phyloP scores from a whole-genome alignment of 495 filamentous ascomycete species.

The Aspergillus saccharolyticus region DNA sequence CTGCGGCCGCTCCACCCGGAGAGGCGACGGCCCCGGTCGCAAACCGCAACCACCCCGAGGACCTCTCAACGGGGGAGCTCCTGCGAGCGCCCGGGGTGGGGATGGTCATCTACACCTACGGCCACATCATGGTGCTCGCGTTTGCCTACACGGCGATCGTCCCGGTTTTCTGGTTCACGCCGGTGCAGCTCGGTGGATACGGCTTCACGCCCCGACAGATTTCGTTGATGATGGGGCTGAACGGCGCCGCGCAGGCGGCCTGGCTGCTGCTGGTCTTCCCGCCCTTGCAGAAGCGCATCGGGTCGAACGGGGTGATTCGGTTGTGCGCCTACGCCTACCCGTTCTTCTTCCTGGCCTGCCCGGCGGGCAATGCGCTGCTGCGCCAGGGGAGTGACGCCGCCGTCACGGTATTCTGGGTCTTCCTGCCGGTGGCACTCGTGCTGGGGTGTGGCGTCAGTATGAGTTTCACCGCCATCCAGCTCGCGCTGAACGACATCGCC shows the following conservation, averaged over 20 bases:
- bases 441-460: conserved; percentile 59
- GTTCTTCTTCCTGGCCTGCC: conserved; percentile 48
- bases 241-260: conserved; percentile 53
- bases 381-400: conserved; percentile 27
- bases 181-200: conserved; percentile 51
- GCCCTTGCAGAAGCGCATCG: conserved; percentile 49
- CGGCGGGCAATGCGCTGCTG: conserved; percentile 50
- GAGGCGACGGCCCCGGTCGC: neutral
- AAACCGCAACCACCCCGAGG: neutral
- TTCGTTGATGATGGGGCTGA: conserved; percentile 53
- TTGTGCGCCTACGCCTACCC: conserved; percentile 52
- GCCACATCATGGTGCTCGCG: conserved; percentile 56
- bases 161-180: conserved; percentile 60
- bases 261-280: conserved; percentile 66
- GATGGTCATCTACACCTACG: conserved; percentile 57
- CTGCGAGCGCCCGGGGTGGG: conserved; percentile 57
- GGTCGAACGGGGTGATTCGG: conserved; percentile 56
- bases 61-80: conserved; percentile 49
- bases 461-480: conserved; percentile 63
- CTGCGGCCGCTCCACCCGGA: neutral
- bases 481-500: conserved; percentile 63
- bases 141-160: conserved; percentile 56
- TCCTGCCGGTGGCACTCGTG: conserved; percentile 32
- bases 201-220: conserved; percentile 55
- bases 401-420: conserved; percentile 50